These are phyloP conservation scores for Metschnikowia aberdeeniae DNA, from an alignment of 805 yeast species.

Conservation along the genomic window DNA sequence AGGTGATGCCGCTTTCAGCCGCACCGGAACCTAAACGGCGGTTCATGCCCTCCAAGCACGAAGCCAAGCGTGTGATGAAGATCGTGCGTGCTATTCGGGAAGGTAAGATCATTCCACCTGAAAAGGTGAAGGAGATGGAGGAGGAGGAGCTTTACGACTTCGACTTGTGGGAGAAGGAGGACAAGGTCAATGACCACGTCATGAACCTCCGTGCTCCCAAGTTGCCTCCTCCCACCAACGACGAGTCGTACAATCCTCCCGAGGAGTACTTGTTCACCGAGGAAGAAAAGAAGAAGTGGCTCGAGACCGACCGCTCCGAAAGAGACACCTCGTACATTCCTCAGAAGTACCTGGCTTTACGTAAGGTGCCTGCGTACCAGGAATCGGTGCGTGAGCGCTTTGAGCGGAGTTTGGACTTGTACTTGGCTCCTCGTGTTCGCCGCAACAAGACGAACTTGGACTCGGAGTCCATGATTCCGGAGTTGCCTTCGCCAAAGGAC, in stretches of 20 bases:
- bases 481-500: conserved; percentile 94
- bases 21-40: conserved; percentile 97
- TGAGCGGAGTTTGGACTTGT: conserved; percentile 90
- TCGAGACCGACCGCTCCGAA: conserved; percentile 65
- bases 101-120: conserved; percentile 84
- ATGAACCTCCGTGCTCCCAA: conserved; percentile 96
- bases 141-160: conserved; percentile 52
- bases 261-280: conserved; percentile 82
- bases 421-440: conserved; percentile 94
- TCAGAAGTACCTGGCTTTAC: conserved; percentile 71
- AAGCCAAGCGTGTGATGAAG: conserved; percentile 94
- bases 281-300: conserved; percentile 74
- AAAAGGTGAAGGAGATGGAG: conserved; percentile 46
- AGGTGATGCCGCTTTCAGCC: conserved; percentile 88
- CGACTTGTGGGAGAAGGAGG: conserved; percentile 78
- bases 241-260: conserved; percentile 96
- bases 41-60: conserved; percentile 94
- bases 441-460: conserved; percentile 87
- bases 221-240: conserved; percentile 92
- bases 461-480: conserved; percentile 93
- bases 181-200: conserved; percentile 60
- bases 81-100: conserved; percentile 94
- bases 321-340: conserved; percentile 79
- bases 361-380: conserved; percentile 91
- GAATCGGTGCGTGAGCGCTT: conserved; percentile 85